Conservation (phyloP, 139 green algal species). For the Nannochloris sp. region DNA sequence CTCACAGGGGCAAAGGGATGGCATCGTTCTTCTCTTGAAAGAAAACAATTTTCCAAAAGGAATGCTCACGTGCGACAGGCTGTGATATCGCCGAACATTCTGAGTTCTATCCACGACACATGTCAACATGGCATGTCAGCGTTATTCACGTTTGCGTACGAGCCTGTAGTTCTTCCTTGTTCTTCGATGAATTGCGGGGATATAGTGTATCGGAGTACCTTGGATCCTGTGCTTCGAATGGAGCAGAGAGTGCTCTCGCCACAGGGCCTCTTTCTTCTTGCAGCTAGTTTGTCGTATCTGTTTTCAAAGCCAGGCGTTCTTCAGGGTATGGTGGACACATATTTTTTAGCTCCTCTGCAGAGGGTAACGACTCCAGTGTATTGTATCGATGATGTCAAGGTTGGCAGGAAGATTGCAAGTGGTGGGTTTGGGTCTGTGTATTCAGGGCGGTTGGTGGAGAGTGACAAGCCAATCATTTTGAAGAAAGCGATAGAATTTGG, state of each 20-base stretch:
- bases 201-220: conserved; percentile 69
- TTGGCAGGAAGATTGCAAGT: conserved; percentile 39
- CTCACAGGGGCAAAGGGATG: no score
- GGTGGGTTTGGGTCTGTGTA: conserved; percentile 94
- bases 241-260: conserved; percentile 60
- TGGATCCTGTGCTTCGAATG: conserved; percentile 72
- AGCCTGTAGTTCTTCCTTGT: conserved; percentile 70
- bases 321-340: conserved; percentile 67
- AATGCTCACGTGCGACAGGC: no score
- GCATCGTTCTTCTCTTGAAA: no score
- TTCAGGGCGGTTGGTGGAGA: conserved; percentile 38
- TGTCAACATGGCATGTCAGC: conserved; percentile 12
- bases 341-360: conserved; percentile 56
- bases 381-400: conserved; percentile 20
- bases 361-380: conserved; percentile 2
- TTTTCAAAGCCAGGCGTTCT: conserved; percentile 64
- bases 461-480: conserved; percentile 22
- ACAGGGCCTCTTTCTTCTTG: conserved; percentile 40
- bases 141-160: conserved; percentile 59
- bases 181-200: conserved; percentile 82
- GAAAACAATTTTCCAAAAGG: no score
- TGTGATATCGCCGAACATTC: no score
- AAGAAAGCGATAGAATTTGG: conserved; percentile 93
- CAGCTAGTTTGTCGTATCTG: conserved; percentile 45
- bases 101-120: no score